Base-by-base conservation (phyloP, 2,329 filamentous ascomycete genomes). In the Xylariaceae sp. region DNA sequence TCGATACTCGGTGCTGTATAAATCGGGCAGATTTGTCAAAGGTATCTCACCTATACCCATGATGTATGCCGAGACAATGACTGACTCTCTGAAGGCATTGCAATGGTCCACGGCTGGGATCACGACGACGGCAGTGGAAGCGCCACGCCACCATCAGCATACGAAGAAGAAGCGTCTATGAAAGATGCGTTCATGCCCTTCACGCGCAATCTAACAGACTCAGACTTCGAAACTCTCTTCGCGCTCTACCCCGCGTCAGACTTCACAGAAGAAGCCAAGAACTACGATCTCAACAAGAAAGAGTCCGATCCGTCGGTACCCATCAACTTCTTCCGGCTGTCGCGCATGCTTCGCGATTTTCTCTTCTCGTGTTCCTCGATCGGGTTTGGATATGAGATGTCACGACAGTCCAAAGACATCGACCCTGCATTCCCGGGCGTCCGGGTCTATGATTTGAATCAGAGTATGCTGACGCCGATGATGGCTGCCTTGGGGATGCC, bases 101-200 rank as follows among this genome's bases (percentile, higher is more conserved):
- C 60, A 0, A 47, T 58, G 4, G 53, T 63, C 4, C 57, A 54
- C 34, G 55, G 55, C 19, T 63, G 59, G 58, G 41, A 53, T 0
- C 53, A 62, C 21, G 61, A 64, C 22, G 61, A 64, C 38, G 60
- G 60, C 19, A 52, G 47, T n/a, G 49, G 47, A 3, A 61, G 58
- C 21, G 56, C 52, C 7, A 55, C 55, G 3, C 55, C 50, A 1
- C 54, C 59, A 1, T 16, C 49, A 1, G 8, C 23, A 6, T 61
- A 51, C 3, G 37, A 59, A 7, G 50, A 37, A 1, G 56, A 62
- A 36, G 53, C 55, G 2, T 50, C 55, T 33, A 60, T 65, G 43
- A 59, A 58, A 12, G 16, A 22, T 0, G 33, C 56, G 2, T 47
- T 64, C 22, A 46, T 47, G 25, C 40, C 11, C 2, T 56, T 60